Percentiles rank a stretch among this genome's conserved stretches.
Evolutionary conservation across 2,329 filamentous ascomycete species (phyloP).

Genomic region (Alternaria dauci): DNA sequence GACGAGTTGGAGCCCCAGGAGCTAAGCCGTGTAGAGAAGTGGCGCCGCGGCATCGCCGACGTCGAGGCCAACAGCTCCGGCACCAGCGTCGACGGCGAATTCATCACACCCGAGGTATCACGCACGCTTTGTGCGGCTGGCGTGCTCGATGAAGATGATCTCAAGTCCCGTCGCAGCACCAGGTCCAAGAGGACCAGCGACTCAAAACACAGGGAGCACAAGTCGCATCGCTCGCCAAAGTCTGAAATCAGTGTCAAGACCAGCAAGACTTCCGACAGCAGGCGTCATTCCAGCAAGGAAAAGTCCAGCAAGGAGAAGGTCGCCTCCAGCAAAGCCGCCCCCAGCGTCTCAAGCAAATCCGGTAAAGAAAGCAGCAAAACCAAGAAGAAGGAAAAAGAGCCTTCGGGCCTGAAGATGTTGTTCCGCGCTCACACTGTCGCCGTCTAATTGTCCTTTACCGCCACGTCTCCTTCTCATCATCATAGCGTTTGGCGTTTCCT

Average conservation of each 20-base stretch:
- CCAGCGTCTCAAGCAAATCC: constrained; percentile 25
- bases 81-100: constrained; percentile 71
- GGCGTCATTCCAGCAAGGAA: constrained; percentile 8
- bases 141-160: constrained; percentile 57
- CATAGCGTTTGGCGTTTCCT: constrained; percentile 26
- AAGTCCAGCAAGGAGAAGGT: constrained; percentile 9
- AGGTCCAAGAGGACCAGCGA: constrained; percentile 33
- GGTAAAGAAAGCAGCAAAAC: constrained; percentile 36
- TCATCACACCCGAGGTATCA: constrained; percentile 67
- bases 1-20: constrained; percentile 67
- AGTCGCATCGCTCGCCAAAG: constrained; percentile 38
- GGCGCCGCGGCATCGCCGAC: constrained; percentile 71
- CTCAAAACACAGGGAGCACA: constrained; percentile 39
- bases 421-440: constrained; percentile 48
- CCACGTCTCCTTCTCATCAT: constrained; percentile 7
- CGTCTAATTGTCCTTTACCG: constrained; percentile 12
- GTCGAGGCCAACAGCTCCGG: constrained; percentile 62
- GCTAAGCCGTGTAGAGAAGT: constrained; percentile 67
- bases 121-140: constrained; percentile 56
- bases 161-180: constrained; percentile 51
- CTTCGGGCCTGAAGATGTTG: constrained; percentile 53
- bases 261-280: constrained; percentile 22
- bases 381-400: constrained; percentile 54
- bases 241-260: constrained; percentile 40
- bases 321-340: constrained; percentile 7